Conservation (phyloP, 176 grass and related monocot genomes). For the Tuctoria greenei region DNA sequence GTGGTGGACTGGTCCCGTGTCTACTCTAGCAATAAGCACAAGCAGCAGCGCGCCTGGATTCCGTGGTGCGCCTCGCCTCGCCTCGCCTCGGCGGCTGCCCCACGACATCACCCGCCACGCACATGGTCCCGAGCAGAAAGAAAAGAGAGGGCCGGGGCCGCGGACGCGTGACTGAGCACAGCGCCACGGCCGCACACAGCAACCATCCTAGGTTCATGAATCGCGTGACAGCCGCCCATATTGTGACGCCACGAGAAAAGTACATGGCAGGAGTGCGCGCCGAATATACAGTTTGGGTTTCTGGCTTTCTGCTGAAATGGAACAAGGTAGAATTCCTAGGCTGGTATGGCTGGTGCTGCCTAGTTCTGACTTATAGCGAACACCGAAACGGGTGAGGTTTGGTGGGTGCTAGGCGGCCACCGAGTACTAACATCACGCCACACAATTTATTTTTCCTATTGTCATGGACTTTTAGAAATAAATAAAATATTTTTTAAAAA, state of each 20-base stretch:
- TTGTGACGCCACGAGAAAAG: neutral
- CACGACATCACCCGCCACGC: neutral
- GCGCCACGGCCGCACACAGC: too few relatives aligned
- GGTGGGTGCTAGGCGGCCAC: slow-evolving; percentile 14
- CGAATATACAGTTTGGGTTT: neutral
- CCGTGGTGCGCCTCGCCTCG: slow-evolving; percentile 17
- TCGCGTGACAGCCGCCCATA: neutral
- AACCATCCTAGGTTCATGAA: slow-evolving; percentile 18
- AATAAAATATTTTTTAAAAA: too few relatives aligned
- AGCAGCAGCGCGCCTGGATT: slow-evolving; percentile 11
- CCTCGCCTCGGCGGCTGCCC: neutral
- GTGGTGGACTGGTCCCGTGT: slow-evolving; percentile 20
- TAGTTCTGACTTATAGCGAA: slow-evolving; percentile 8
- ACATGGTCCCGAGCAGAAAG: neutral
- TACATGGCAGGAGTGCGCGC: neutral
- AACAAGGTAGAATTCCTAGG: slow-evolving; percentile 1
- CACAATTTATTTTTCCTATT: neutral
- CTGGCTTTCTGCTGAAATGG: neutral
- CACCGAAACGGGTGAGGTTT: neutral
- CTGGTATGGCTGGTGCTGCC: neutral
- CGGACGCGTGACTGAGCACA: neutral
- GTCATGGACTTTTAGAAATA: neutral
- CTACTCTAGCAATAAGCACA: neutral
- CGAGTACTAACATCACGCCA: neutral
- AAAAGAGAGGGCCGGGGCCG: neutral